Evolutionary conservation across 352 stramenopile species (phyloP).

Genomic region (Globisporangium perplexum): DNA sequence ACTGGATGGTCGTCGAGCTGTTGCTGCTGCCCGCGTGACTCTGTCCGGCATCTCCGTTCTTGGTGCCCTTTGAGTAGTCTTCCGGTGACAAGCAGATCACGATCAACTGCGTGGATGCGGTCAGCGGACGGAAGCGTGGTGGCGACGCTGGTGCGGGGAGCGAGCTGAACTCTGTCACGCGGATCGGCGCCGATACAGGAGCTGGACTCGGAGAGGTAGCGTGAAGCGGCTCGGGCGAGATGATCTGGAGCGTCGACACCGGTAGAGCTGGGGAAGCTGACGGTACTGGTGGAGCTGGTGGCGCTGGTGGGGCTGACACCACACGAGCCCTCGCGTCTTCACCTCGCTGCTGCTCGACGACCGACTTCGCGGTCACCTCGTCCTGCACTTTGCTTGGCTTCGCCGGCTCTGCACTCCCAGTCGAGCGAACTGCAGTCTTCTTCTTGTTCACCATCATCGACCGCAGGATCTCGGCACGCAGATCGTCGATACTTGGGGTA

Average conservation of each 20-base stretch:
- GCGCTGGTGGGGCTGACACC: not conserved
- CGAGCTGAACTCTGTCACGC: constrained; percentile 1
- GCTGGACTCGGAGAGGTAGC: not conserved
- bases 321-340: not conserved
- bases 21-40: not conserved
- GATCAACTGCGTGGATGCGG: constrained; percentile 56
- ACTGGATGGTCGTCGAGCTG: constrained; percentile 17
- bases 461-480: constrained; percentile 39
- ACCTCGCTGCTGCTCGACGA: constrained; percentile 3
- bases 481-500: constrained; percentile 31
- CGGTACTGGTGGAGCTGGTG: not conserved
- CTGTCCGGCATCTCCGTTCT: constrained; percentile 12
- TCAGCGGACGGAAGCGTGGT: constrained; percentile 46
- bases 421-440: not conserved
- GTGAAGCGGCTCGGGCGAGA: not conserved
- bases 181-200: not conserved
- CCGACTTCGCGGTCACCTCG: not conserved
- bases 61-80: constrained; percentile 28
- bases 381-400: not conserved
- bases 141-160: not conserved
- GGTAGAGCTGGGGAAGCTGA: not conserved
- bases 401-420: not conserved
- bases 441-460: constrained; percentile 42
- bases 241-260: not conserved
- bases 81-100: constrained; percentile 59